Evolutionary conservation across 2,329 filamentous ascomycete genomes (phyloP), one percentile per base, ranked within the genome.

Genomic region (Cladosporium sp.): DNA sequence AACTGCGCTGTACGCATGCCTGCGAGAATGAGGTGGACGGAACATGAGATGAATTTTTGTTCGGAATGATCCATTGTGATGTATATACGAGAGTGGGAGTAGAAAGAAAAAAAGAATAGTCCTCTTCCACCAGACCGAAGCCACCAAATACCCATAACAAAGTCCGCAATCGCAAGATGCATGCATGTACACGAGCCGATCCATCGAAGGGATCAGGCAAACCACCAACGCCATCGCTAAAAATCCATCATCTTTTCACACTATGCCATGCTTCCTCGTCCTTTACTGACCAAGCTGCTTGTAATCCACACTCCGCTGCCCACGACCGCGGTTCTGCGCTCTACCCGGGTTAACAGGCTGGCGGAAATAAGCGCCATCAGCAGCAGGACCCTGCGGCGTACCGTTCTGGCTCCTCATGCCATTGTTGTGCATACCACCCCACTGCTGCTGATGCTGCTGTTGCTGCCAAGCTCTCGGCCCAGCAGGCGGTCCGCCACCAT

Each of bases 291-390:
- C 52, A 51, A 96, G 80, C 77, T 96, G 90, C 64, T 90, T 84
- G 73, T 94, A 97, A 76, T 99, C 94, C 72, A 90, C 94, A 11
- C 92, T 92, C 58, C 94, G 84, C 57, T 90, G 85, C 15, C 52
- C 30, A 40, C 52, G 52, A 20, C 52, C 52, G 67, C 90, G 82
- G 64, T 88, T 85, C 67, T 91, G 87, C 67, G 89, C 84, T 52
- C 94, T 85, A 71, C 96, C 90, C 2, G 92, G 93, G 71, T 99
- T 99, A 62, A 97, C 90, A 0, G 94, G 94, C 73, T 96, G 93
- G 59, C 94, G 85, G 73, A 97, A 95, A 76, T 99, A 99, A 6
- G 94, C 90, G 61, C 92, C 90, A 58, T 95, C 90, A 28, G 40
- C 52, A 17, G 52, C 52, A 25, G 52, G 52, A 5, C 52, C 52